These are phyloP conservation scores for Rhazya stricta DNA, from an alignment of 257 asterid genomes.

Conservation along the genomic window DNA sequence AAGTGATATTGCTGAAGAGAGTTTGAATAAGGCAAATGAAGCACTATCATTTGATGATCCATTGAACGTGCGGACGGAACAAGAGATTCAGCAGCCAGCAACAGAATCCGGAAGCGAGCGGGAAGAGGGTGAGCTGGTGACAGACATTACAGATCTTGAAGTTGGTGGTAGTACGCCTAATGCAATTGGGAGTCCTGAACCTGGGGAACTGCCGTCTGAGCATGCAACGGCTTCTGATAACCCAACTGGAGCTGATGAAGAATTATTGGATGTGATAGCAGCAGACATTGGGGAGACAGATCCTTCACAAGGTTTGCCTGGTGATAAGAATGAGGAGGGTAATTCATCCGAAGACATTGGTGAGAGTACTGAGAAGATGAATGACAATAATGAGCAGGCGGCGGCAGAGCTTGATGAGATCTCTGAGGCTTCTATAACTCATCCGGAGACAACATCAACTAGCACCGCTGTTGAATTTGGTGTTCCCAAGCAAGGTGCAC, in stretches of 20 bases:
- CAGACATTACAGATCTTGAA: conserved; percentile 51
- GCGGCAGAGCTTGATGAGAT: conserved; percentile 36
- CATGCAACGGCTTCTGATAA: conserved; percentile 26
- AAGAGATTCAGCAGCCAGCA: conserved; percentile 52
- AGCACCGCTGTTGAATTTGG: conserved; percentile 34
- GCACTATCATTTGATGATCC: conserved; percentile 42
- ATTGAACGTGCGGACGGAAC: conserved; percentile 47
- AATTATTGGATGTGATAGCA: conserved; percentile 19
- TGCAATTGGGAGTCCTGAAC: conserved; percentile 35
- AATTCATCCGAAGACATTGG: conserved; percentile 28
- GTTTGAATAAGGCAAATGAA: conserved; percentile 37
- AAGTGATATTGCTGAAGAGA: conserved; percentile 42
- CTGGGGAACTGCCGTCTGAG: conserved; percentile 34
- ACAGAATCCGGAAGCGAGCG: conserved; percentile 53
- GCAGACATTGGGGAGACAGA: conserved; percentile 60
- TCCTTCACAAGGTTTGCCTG: conserved; percentile 38
- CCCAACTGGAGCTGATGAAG: conserved; percentile 40
- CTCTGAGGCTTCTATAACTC: conserved; percentile 19
- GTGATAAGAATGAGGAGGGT: conserved; percentile 40
- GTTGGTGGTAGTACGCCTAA: conserved; percentile 37
- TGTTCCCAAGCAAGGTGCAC: conserved; percentile 43
- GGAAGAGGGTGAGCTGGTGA: conserved; percentile 77
- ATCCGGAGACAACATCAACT: conserved; percentile 35
- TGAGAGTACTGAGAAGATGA: conserved; percentile 35
- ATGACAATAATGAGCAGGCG: conserved; percentile 36